Base-by-base conservation (phyloP, 2,329 filamentous ascomycete species). In the Lojkania enalia region DNA sequence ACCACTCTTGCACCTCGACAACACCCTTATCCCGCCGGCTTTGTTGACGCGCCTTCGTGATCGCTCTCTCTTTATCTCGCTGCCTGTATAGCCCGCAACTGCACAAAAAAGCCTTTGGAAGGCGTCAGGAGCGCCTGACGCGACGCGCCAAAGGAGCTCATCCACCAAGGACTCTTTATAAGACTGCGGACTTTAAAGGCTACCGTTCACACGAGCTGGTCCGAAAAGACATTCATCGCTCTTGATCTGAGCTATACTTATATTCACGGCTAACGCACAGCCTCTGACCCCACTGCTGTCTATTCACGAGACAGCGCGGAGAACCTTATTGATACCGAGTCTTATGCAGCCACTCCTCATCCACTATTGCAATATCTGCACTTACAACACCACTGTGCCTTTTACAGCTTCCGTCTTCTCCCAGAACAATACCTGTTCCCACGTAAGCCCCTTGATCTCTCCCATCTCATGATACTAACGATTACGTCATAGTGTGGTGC, bases 401-500 rank as follows among this genome's bases (percentile, higher is more conserved):
- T 74, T 71, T 54, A 70, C 71, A 45, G 60, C 69, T 33, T 64
- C 66, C 32, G 69, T 74, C 33, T 76, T 75, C 59, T 73, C 69
- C 19, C 60, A 73, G 50, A 70, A 72, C 43, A 67, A 74, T 35
- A 60, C 62, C 48, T 77, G 73, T 64, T 70, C 61, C 41, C 67
- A 76, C 58, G 74, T 77, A 76, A 72, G 74, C 55, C 50, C 46
- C 37, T 45, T 38, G n/a, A 35, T 46, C 41, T 40, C 29, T 39
- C 15, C 36, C 39, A 46, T 47, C 37, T 48, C 35, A 16, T 48
- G 25, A 16, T 54, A 60, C 66, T 70, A 40, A 71, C 51, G 20
- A 46, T 58, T 66, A 66, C 64, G 61, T 68, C 60, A 66, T 69
- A 77, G 74, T 76, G 73, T 61, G 72, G 72, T 46, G 58, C 62